Evolutionary conservation across 257 asterid species (phyloP).

Genomic region (Lithospermum erythrorhizon): DNA sequence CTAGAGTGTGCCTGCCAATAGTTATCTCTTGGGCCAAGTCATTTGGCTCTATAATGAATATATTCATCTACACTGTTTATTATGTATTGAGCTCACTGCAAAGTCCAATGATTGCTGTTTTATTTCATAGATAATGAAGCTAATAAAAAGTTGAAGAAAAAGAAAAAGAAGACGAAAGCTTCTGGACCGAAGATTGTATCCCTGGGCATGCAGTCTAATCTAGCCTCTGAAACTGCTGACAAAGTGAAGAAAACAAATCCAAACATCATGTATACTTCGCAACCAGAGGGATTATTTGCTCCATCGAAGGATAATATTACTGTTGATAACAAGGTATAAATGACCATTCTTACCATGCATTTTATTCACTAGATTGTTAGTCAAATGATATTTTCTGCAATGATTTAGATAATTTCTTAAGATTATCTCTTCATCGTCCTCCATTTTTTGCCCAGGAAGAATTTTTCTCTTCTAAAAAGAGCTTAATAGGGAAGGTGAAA

Average conservation of each 20-base stretch:
- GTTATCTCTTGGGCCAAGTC: background rate
- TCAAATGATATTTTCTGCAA: background rate
- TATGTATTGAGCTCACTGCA: background rate
- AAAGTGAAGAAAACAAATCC: slow-evolving; percentile 38
- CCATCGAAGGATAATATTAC: slow-evolving; percentile 28
- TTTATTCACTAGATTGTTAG: slow-evolving; percentile 6
- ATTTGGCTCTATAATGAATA: background rate
- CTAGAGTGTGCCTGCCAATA: no score
- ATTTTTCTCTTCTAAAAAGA: slow-evolving; percentile 35
- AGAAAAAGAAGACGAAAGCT: slow-evolving; percentile 50
- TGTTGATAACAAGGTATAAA: slow-evolving; percentile 45
- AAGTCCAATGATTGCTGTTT: slow-evolving; percentile 2
- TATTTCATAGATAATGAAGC: slow-evolving; percentile 64
- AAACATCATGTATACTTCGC: slow-evolving; percentile 36
- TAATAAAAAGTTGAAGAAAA: slow-evolving; percentile 76
- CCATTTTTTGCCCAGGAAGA: slow-evolving; percentile 50
- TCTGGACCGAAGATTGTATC: slow-evolving; percentile 41
- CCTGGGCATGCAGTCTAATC: slow-evolving; percentile 29
- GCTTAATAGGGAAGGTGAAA: slow-evolving; percentile 52
- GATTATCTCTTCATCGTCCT: slow-evolving; percentile 1
- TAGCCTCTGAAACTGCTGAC: slow-evolving; percentile 44
- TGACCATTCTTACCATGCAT: slow-evolving; percentile 1
- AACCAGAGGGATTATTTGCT: slow-evolving; percentile 34
- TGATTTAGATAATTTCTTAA: slow-evolving; percentile 7
- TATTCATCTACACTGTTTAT: background rate